Conservation (phyloP, 805 yeast genomes). For the Vanderwaltozyma verrucispora region DNA sequence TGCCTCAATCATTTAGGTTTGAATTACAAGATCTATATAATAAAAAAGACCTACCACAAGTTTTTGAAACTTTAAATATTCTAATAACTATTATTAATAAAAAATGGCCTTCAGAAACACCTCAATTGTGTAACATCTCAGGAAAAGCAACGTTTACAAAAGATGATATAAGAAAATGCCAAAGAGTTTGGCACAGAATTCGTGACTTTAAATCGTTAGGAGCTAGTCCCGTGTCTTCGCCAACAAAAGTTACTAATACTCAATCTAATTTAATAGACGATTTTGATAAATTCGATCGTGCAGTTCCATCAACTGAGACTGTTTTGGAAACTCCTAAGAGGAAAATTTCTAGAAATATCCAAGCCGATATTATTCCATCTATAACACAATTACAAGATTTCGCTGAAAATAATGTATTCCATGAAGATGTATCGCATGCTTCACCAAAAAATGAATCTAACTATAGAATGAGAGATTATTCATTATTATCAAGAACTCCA, state of each 20-base stretch:
- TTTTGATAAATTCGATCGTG: slow-evolving; percentile 7
- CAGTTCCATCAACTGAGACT: background rate
- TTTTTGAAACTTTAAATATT: slow-evolving; percentile 87
- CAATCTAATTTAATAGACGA: slow-evolving; percentile 17
- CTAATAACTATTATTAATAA: slow-evolving; percentile 60
- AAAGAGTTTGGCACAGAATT: slow-evolving; percentile 50
- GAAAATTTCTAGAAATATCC: background rate
- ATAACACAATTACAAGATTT: background rate
- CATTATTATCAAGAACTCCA: slow-evolving; percentile 6
- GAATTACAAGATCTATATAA: slow-evolving; percentile 92
- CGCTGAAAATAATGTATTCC: background rate
- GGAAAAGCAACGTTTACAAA: slow-evolving; percentile 50
- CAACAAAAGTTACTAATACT: slow-evolving; percentile 3
- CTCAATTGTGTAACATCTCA: slow-evolving; percentile 50
- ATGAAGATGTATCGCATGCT: background rate
- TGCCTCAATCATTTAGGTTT: slow-evolving; percentile 83
- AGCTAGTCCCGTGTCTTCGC: slow-evolving; percentile 23
- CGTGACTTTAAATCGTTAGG: slow-evolving; percentile 65
- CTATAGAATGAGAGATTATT: background rate
- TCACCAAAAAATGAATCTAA: background rate
- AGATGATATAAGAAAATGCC: slow-evolving; percentile 59
- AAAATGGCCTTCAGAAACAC: slow-evolving; percentile 42
- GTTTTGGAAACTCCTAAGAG: background rate
- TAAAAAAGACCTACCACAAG: slow-evolving; percentile 84
- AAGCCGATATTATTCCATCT: background rate